A percentile compares a stretch with the other conserved stretches of the same genome.
Conservation (phyloP, 2,329 filamentous ascomycete genomes). For the Hypoxylon sp. region DNA sequence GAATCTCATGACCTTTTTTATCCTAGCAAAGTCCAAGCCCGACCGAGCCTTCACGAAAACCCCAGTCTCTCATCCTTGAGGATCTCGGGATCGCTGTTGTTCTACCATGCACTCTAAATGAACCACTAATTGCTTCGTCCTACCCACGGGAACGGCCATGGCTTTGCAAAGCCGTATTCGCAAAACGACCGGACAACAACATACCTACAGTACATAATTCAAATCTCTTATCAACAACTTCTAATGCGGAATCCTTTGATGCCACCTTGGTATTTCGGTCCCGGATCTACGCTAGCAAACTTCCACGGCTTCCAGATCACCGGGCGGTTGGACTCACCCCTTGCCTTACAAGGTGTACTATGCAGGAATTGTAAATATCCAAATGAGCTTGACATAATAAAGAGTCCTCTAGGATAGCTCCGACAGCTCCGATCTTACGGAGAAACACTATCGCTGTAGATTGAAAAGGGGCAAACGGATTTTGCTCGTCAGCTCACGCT, state of each 20-base stretch:
- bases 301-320: conserved; percentile 29
- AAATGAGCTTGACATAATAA: conserved; percentile 25
- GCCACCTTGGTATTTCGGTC: conserved; percentile 27
- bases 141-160: conserved; percentile 31
- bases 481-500: conserved; percentile 11
- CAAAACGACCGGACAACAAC: conserved; percentile 37
- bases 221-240: too few relatives aligned
- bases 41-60: conserved; percentile 19
- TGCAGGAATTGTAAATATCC: conserved; percentile 17
- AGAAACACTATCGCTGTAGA: conserved; percentile 26
- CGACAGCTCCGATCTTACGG: conserved; percentile 21
- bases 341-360: conserved; percentile 21
- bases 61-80: conserved; percentile 32
- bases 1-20: too few relatives aligned
- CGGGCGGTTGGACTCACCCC: conserved; percentile 9
- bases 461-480: conserved; percentile 20
- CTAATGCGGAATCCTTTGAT: conserved; percentile 24
- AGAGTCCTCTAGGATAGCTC: conserved; percentile 24
- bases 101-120: conserved; percentile 36
- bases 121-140: conserved; percentile 40
- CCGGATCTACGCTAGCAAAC: conserved; percentile 32
- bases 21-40: too few relatives aligned
- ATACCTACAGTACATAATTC: too few relatives aligned
- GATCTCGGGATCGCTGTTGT: conserved; percentile 34
- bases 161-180: conserved; percentile 32